A percentile compares a stretch with the other conserved stretches of the same genome.
These are phyloP conservation scores for Sarocladiaceae sp. DNA, from an alignment of 2,329 filamentous ascomycete species.

Conservation along the genomic window DNA sequence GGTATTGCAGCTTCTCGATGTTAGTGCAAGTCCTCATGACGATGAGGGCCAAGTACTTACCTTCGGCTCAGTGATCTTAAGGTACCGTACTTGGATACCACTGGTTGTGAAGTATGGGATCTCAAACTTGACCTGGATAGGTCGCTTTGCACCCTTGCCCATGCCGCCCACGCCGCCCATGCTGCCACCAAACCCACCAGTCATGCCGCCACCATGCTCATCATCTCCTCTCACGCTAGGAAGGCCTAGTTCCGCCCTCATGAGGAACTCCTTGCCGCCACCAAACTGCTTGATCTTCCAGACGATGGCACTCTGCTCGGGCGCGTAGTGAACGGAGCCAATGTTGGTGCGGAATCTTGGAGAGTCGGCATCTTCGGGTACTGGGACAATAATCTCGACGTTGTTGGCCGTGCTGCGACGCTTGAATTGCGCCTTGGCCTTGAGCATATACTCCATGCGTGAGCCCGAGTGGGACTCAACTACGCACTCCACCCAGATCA, in stretches of 20 bases:
- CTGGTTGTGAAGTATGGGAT: constrained; percentile 99
- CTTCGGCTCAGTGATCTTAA: constrained; percentile 99
- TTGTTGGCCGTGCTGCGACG: constrained; percentile 96
- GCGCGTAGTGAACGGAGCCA: constrained; percentile 93
- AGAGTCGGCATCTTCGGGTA: constrained; percentile 93
- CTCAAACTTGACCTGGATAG: constrained; percentile 98
- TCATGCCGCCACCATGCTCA: constrained; percentile 95
- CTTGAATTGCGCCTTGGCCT: constrained; percentile 97
- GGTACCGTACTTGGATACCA: constrained; percentile 94
- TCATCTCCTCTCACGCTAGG: constrained; percentile 93
- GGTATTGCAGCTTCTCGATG: constrained; percentile 77
- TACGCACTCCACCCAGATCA: constrained; percentile 98
- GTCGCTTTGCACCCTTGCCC: constrained; percentile 82
- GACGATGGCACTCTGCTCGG: constrained; percentile 93
- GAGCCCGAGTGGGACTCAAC: constrained; percentile 94
- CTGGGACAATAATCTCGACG: constrained; percentile 94
- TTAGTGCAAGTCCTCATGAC: background rate
- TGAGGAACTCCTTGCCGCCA: constrained; percentile 95
- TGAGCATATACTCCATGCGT: constrained; percentile 97
- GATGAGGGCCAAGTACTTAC: constrained; percentile 43
- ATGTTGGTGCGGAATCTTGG: constrained; percentile 97
- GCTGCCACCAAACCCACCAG: constrained; percentile 90
- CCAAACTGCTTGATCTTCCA: constrained; percentile 99
- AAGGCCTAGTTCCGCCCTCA: constrained; percentile 92
- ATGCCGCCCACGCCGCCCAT: constrained; percentile 81